Conservation (phyloP, 495 filamentous ascomycete species). For the Podospora didyma region DNA sequence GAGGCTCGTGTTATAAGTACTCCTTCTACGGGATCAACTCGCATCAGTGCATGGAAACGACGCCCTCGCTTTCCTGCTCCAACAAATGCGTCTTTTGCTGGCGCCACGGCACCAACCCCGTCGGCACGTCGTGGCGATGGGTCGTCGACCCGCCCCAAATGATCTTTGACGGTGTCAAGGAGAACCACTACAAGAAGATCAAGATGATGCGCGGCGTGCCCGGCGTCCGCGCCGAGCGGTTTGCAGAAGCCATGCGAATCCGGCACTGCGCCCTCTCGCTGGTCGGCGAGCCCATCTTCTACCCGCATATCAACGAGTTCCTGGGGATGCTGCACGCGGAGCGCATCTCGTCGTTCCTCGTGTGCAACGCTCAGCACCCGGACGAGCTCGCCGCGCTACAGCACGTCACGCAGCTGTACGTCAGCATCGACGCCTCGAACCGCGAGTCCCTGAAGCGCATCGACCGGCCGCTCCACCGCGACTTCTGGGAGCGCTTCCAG, state of each 20-base stretch:
- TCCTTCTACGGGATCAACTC: conserved; percentile 95
- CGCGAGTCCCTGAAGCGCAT: conserved; percentile 81
- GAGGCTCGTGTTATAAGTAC: conserved; percentile 95
- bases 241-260: conserved; percentile 88
- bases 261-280: conserved; percentile 86
- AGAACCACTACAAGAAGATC: conserved; percentile 92
- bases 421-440: conserved; percentile 91
- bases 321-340: conserved; percentile 74
- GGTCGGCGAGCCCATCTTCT: conserved; percentile 96
- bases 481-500: conserved; percentile 96
- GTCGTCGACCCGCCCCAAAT: conserved; percentile 82
- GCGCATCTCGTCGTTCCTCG: conserved; percentile 88
- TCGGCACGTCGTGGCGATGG: conserved; percentile 96
- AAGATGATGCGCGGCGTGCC: conserved; percentile 94
- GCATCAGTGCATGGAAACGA: conserved; percentile 97
- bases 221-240: conserved; percentile 85
- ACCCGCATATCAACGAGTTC: conserved; percentile 94
- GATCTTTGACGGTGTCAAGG: conserved; percentile 86
- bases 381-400: conserved; percentile 77
- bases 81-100: conserved; percentile 99
- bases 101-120: conserved; percentile 95
- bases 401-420: conserved; percentile 90
- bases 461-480: conserved; percentile 86
- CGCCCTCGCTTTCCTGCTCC: conserved; percentile 88
- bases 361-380: conserved; percentile 98